A percentile compares a stretch with the other conserved stretches of the same genome.
Evolutionary conservation across 495 filamentous ascomycete species (phyloP).

Genomic region (Trichoderma virens): DNA sequence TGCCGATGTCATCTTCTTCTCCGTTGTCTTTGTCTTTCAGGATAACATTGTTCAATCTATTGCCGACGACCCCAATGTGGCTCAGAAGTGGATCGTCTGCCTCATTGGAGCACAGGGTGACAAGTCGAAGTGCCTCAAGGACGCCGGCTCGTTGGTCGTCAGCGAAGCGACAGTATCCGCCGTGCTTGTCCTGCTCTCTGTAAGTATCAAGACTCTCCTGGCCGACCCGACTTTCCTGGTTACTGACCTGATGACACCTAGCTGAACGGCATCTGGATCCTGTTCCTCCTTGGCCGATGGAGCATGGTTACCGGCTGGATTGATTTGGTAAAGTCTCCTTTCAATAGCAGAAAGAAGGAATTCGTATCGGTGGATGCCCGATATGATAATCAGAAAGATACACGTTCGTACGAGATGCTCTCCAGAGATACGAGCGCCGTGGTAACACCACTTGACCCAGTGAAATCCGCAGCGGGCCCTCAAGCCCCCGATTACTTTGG

Average conservation of each 20-base stretch:
- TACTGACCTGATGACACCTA: slow-evolving; percentile 22
- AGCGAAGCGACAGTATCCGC: slow-evolving; percentile 72
- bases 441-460: slow-evolving; percentile 40
- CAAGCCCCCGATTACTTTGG: slow-evolving; percentile 44
- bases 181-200: slow-evolving; percentile 70
- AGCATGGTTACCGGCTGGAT: slow-evolving; percentile 81
- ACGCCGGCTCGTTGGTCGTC: slow-evolving; percentile 53
- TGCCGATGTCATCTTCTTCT: slow-evolving; percentile 83
- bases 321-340: slow-evolving; percentile 46
- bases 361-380: slow-evolving; percentile 85
- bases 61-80: slow-evolving; percentile 42
- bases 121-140: slow-evolving; percentile 54
- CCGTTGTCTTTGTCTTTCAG: slow-evolving; percentile 79
- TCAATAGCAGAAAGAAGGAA: slow-evolving; percentile 49
- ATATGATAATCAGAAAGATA: slow-evolving; percentile 49
- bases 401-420: slow-evolving; percentile 79
- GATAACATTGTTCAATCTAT: slow-evolving; percentile 58
- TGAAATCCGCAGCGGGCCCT: slow-evolving; percentile 26
- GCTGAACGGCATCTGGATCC: slow-evolving; percentile 78
- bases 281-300: slow-evolving; percentile 69
- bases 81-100: slow-evolving; percentile 61
- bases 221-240: background rate
- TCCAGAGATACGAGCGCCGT: slow-evolving; percentile 41
- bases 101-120: slow-evolving; percentile 50
- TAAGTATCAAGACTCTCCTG: slow-evolving; percentile 34